Evolutionary conservation across 1,284 basidiomycete genomes (phyloP).

Genomic region (Ceratobasidium theobromae): DNA sequence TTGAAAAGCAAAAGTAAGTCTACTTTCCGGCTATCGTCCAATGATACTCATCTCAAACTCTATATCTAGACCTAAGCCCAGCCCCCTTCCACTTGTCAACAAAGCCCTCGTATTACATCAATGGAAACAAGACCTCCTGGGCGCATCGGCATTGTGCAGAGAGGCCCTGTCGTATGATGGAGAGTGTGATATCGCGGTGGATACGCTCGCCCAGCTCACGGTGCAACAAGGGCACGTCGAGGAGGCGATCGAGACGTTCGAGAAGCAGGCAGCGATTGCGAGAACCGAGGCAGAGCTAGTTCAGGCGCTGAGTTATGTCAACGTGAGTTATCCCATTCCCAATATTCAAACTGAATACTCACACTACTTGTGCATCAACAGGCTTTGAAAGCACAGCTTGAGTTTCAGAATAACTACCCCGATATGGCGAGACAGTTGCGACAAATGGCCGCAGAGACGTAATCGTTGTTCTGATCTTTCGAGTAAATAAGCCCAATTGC

Average conservation of each 20-base stretch:
- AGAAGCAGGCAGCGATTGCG: slow-evolving; percentile 80
- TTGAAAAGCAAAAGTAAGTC: slow-evolving; percentile 75
- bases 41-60: background rate
- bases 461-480: no score
- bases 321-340: no score
- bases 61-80: background rate
- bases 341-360: no score
- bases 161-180: slow-evolving; percentile 87
- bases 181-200: slow-evolving; percentile 95
- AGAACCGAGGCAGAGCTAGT: slow-evolving; percentile 89
- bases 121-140: slow-evolving; percentile 87
- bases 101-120: slow-evolving; percentile 93
- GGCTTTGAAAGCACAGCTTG: slow-evolving; percentile 78
- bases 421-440: slow-evolving; percentile 60
- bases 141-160: slow-evolving; percentile 82
- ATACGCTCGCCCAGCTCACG: slow-evolving; percentile 91
- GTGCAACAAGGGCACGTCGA: slow-evolving; percentile 91
- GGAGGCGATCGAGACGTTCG: slow-evolving; percentile 86
- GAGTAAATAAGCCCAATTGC: no score
- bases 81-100: no score
- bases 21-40: background rate
- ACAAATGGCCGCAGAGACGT: slow-evolving; percentile 43
- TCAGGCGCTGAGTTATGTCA: slow-evolving; percentile 87
- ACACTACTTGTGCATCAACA: slow-evolving; percentile 47
- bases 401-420: slow-evolving; percentile 82